Evolutionary conservation across 305 asterid genomes (phyloP).

Genomic region (Ruellia speciosa): DNA sequence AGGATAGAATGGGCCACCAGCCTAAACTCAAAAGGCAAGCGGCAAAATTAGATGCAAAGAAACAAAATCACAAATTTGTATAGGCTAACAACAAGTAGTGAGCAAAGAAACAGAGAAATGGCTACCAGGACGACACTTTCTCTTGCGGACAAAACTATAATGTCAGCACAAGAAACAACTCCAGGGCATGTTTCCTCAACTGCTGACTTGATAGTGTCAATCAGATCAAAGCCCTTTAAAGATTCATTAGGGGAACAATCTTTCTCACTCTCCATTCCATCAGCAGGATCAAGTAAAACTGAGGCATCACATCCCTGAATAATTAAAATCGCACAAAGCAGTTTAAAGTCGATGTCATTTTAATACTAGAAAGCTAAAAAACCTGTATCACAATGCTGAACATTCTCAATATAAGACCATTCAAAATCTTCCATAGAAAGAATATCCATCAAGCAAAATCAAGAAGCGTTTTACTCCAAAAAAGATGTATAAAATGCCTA

Average conservation of each 20-base stretch:
- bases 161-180: conserved; percentile 79
- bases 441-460: neutral
- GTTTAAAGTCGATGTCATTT: too few species aligned
- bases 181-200: conserved; percentile 66
- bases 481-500: too few species aligned
- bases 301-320: conserved; percentile 82
- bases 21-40: conserved; percentile 35
- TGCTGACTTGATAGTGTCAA: conserved; percentile 50
- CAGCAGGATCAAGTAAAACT: conserved; percentile 48
- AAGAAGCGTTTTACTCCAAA: too few species aligned
- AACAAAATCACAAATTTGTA: neutral
- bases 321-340: neutral
- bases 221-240: conserved; percentile 46
- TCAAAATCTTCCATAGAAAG: neutral
- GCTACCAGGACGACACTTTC: conserved; percentile 63
- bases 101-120: conserved; percentile 5
- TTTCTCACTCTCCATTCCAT: conserved; percentile 52
- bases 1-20: conserved; percentile 79
- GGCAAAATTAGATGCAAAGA: neutral
- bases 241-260: conserved; percentile 43
- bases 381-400: too few species aligned
- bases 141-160: conserved; percentile 74
- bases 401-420: too few species aligned
- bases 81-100: neutral
- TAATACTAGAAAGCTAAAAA: neutral